A percentile compares a stretch with the other conserved stretches of the same genome.
Evolutionary conservation across 306 rosid genomes (phyloP).

Genomic region (Arachis hypogaea): DNA sequence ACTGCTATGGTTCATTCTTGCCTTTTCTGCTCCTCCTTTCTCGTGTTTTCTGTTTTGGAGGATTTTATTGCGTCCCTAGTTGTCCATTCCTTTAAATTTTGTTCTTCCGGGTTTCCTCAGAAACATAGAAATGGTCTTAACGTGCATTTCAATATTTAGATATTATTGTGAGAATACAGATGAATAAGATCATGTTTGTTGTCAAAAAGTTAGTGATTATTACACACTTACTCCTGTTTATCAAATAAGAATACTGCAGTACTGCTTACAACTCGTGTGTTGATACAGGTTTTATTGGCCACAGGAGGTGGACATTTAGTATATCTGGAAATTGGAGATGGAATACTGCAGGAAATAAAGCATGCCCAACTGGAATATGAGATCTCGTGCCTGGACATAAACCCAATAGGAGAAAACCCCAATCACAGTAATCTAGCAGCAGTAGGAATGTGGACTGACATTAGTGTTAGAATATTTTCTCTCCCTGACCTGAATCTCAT

Average conservation of each 20-base stretch:
- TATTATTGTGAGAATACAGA: not conserved
- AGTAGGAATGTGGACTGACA: slow-evolving; percentile 99
- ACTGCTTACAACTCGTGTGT: not conserved
- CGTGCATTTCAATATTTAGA: slow-evolving; percentile 4
- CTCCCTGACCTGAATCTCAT: slow-evolving; percentile 89
- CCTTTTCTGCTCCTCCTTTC: not conserved
- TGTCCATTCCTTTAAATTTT: not conserved
- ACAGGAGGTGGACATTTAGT: slow-evolving; percentile 93
- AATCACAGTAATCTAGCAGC: slow-evolving; percentile 87
- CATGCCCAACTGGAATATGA: slow-evolving; percentile 84
- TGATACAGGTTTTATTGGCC: slow-evolving; percentile 89
- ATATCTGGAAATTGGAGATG: slow-evolving; percentile 89
- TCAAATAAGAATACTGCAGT: not conserved
- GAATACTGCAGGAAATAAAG: slow-evolving; percentile 61
- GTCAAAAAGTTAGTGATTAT: slow-evolving; percentile 21
- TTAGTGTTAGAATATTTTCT: slow-evolving; percentile 82
- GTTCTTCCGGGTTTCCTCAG: not conserved
- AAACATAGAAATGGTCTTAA: not conserved
- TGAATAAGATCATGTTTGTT: not conserved
- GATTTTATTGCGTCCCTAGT: not conserved
- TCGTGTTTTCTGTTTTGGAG: not conserved
- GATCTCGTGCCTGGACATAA: slow-evolving; percentile 94
- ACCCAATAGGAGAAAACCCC: slow-evolving; percentile 89
- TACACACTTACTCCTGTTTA: slow-evolving; percentile 23
- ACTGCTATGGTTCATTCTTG: not conserved